phyloP scores from a whole-genome alignment of 179 eudicot genomes.

The Amaranthus tricolor region DNA sequence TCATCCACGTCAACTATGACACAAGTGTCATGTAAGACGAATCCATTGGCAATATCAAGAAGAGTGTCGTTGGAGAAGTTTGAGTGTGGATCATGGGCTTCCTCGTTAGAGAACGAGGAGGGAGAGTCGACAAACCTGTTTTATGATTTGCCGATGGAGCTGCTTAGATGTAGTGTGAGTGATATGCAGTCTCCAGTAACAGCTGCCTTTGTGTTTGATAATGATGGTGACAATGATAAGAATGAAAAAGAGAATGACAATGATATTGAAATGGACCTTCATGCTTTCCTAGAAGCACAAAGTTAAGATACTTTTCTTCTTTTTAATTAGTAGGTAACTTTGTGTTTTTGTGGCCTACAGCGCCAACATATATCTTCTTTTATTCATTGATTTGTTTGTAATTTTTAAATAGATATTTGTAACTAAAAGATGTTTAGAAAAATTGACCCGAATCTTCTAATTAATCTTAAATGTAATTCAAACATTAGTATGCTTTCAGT shows the following conservation, averaged over 20 bases:
- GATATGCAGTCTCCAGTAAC: conserved; percentile 71
- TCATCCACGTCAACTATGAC: conserved; percentile 27
- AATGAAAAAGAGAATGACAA: conserved; percentile 6
- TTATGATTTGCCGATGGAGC: conserved; percentile 77
- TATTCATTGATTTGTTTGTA: neutral
- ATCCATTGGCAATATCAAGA: conserved; percentile 45
- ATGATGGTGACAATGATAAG: conserved; percentile 17
- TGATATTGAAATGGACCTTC: conserved; percentile 39
- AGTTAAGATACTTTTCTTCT: conserved; percentile 14
- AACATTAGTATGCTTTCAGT: too few relatives aligned
- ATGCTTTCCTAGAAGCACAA: conserved; percentile 66
- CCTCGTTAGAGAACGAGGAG: conserved; percentile 42
- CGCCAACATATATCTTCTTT: neutral
- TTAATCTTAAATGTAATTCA: too few relatives aligned
- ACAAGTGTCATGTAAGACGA: conserved; percentile 20
- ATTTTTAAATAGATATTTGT: conserved; percentile 5
- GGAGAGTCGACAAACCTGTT: conserved; percentile 46
- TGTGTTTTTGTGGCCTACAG: neutral
- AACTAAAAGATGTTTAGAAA: neutral
- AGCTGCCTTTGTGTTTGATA: conserved; percentile 68
- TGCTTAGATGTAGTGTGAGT: conserved; percentile 58
- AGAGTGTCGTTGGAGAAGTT: conserved; percentile 79
- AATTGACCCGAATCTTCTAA: too few relatives aligned
- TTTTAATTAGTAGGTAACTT: neutral
- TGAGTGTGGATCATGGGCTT: conserved; percentile 78